A percentile compares a stretch with the other conserved stretches of the same genome.
These are phyloP conservation scores for Ophiocordyceps sinensis DNA, from an alignment of 2,329 filamentous ascomycete species.

Conservation along the genomic window DNA sequence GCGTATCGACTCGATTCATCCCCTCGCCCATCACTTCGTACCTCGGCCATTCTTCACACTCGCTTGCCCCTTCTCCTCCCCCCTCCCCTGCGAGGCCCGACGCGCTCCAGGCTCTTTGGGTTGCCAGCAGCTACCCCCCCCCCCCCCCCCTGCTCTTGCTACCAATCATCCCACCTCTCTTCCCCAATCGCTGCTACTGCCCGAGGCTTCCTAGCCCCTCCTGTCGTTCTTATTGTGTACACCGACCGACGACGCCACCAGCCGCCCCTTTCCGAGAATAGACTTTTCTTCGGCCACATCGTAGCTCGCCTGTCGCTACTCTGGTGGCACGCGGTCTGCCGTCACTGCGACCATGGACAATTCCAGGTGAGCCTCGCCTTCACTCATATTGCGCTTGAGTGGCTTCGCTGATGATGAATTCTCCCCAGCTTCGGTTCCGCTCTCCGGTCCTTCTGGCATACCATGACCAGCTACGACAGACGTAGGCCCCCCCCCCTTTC, in stretches of 20 bases:
- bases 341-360: constrained; percentile 13
- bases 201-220: not conserved
- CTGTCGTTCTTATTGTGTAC: not conserved
- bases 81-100: not conserved
- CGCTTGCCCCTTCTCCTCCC: not conserved
- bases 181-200: not conserved
- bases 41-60: not conserved
- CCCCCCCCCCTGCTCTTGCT: not conserved
- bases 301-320: not conserved
- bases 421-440: constrained; percentile 46
- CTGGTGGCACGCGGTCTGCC: constrained; percentile 8
- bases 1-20: not conserved
- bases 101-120: not conserved
- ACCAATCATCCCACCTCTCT: not conserved
- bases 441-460: constrained; percentile 91
- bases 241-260: not conserved
- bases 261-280: not conserved
- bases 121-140: not conserved
- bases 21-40: no score
- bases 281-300: not conserved
- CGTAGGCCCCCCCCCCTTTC: constrained; percentile 28
- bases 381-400: not conserved
- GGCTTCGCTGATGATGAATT: constrained; percentile 10
- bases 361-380: constrained; percentile 11
- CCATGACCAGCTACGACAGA: constrained; percentile 60